A percentile compares a stretch with the other conserved stretches of the same genome.
phyloP scores from a whole-genome alignment of 176 grass and related monocot genomes.

The Typha latifolia region DNA sequence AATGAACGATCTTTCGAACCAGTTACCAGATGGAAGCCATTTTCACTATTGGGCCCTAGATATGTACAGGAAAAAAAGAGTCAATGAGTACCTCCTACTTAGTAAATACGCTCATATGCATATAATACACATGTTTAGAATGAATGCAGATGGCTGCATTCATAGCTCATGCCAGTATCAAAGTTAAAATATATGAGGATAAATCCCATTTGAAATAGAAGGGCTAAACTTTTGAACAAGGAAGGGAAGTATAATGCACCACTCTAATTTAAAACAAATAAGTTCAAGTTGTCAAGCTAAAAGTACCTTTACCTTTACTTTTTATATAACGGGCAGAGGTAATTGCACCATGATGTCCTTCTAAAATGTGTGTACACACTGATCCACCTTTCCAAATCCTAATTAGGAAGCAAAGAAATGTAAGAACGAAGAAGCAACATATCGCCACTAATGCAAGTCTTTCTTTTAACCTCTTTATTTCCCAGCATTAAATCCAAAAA shows the following conservation, averaged over 20 bases:
- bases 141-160: neutral
- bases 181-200: neutral
- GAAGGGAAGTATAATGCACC: too few species aligned
- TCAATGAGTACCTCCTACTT: neutral
- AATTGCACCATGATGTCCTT: constrained; percentile 62
- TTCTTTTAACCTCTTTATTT: neutral
- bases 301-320: constrained; percentile 27
- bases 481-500: neutral
- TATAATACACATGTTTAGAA: neutral
- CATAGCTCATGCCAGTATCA: neutral
- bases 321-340: constrained; percentile 60
- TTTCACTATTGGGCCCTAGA: constrained; percentile 44
- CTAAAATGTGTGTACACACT: constrained; percentile 65
- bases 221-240: too few species aligned
- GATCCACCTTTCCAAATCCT: constrained; percentile 73
- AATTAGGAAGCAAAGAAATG: constrained; percentile 17
- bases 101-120: neutral
- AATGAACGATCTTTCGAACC: constrained; percentile 83
- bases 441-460: neutral
- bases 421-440: neutral
- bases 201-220: too few species aligned
- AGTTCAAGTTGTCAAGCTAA: constrained; percentile 1
- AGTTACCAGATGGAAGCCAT: constrained; percentile 55
- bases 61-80: neutral
- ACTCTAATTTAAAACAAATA: neutral